These are phyloP conservation scores for Brettanomyces sp. DNA, from an alignment of 805 yeast genomes.

Conservation along the genomic window DNA sequence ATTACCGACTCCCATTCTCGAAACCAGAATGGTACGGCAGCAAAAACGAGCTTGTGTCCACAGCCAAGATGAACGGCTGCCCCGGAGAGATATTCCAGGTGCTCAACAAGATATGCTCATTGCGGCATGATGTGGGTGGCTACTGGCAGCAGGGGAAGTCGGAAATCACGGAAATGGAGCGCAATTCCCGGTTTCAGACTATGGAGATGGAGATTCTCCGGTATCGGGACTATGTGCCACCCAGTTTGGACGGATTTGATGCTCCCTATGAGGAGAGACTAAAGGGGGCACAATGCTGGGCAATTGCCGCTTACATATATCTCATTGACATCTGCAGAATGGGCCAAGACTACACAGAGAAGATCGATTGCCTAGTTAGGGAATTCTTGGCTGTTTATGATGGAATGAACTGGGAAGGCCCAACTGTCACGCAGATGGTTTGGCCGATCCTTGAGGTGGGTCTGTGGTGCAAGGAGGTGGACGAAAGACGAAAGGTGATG, in stretches of 20 bases:
- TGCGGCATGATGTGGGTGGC: constrained; percentile 22
- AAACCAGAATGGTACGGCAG: constrained; percentile 45
- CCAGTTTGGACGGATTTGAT: constrained; percentile 13
- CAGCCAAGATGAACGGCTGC: constrained; percentile 49
- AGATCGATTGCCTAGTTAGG: constrained; percentile 2
- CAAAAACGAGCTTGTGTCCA: constrained; percentile 32
- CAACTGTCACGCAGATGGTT: constrained; percentile 51
- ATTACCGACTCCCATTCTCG: constrained; percentile 46
- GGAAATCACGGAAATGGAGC: constrained; percentile 7
- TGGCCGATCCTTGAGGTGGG: constrained; percentile 51
- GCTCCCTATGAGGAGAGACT: constrained; percentile 31
- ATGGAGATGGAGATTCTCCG: constrained; percentile 28
- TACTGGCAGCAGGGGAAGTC: background rate
- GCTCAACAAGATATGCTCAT: constrained; percentile 33
- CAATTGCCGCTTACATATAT: constrained; percentile 29
- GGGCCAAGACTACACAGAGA: constrained; percentile 1
- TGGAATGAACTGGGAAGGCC: constrained; percentile 35
- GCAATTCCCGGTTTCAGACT: constrained; percentile 18
- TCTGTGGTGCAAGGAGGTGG: constrained; percentile 29
- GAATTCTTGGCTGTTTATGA: constrained; percentile 42
- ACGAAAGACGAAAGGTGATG: constrained; percentile 24
- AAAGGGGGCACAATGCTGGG: constrained; percentile 51
- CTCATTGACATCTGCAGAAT: constrained; percentile 17
- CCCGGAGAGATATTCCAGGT: constrained; percentile 48
- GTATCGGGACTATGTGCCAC: constrained; percentile 39